Evolutionary conservation across 1,284 basidiomycete genomes (phyloP).

Genomic region (Trichosporon ovoides): DNA sequence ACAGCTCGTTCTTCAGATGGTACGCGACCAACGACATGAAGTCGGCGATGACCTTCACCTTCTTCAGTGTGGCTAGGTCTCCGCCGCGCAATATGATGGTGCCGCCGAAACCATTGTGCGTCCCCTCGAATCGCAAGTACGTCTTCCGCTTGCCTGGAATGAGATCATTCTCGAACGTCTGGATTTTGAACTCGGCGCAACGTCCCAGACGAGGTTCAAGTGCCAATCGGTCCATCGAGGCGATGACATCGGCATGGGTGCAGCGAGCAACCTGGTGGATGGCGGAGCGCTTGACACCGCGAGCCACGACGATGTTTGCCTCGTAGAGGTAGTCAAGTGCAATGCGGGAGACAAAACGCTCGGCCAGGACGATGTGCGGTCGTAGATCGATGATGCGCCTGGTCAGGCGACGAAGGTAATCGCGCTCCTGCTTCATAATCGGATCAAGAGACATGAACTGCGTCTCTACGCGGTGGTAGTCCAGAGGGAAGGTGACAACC

Average conservation of each 20-base stretch:
- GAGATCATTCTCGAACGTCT: constrained; percentile 87
- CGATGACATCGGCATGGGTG: constrained; percentile 91
- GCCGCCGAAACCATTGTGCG: constrained; percentile 83
- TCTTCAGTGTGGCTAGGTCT: constrained; percentile 67
- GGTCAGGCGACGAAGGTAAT: constrained; percentile 85
- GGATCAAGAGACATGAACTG: constrained; percentile 93
- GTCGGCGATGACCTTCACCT: constrained; percentile 85
- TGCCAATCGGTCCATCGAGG: constrained; percentile 89
- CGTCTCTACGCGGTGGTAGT: constrained; percentile 88
- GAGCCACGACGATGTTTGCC: constrained; percentile 83
- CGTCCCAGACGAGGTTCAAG: constrained; percentile 85
- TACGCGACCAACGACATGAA: constrained; percentile 85
- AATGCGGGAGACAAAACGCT: constrained; percentile 84
- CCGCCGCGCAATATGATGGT: constrained; percentile 91
- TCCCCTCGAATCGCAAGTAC: constrained; percentile 96
- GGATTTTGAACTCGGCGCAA: constrained; percentile 79
- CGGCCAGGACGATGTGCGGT: constrained; percentile 88
- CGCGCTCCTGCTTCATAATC: constrained; percentile 87
- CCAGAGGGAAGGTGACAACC: constrained; percentile 91
- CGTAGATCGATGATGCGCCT: constrained; percentile 82
- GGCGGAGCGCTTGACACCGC: constrained; percentile 81
- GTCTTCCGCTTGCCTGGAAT: constrained; percentile 90
- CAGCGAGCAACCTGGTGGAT: constrained; percentile 84
- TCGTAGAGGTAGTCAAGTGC: constrained; percentile 85
- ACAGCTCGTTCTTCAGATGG: constrained; percentile 85